Conservation (phyloP, 2,329 filamentous ascomycete genomes). For the Trichothecium roseum region DNA sequence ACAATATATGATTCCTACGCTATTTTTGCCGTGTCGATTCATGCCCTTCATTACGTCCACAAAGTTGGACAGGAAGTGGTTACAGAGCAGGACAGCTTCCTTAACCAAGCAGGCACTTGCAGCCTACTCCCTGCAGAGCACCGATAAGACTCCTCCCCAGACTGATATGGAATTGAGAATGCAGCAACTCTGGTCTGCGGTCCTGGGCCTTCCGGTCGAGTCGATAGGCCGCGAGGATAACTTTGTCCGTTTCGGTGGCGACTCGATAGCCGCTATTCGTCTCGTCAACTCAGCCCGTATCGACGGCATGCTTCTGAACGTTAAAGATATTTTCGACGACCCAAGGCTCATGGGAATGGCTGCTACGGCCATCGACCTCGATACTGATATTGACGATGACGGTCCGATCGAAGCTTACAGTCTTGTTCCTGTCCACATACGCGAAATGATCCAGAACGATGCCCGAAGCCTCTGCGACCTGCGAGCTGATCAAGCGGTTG, state of each 20-base stretch:
- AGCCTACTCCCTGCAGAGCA: not conserved
- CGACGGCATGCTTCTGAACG: slow-evolving; percentile 21
- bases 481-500: no score
- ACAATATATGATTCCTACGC: slow-evolving; percentile 10
- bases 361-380: not conserved
- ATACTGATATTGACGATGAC: no score
- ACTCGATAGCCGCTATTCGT: slow-evolving; percentile 19
- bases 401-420: no score
- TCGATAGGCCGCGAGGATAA: slow-evolving; percentile 19
- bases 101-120: not conserved
- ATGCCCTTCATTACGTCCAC: slow-evolving; percentile 7
- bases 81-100: slow-evolving; percentile 1
- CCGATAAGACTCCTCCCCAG: slow-evolving; percentile 1
- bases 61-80: slow-evolving; percentile 7
- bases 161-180: slow-evolving; percentile 23
- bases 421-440: no score
- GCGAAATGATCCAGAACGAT: no score
- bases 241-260: slow-evolving; percentile 18
- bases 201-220: slow-evolving; percentile 24
- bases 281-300: slow-evolving; percentile 4
- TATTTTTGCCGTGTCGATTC: slow-evolving; percentile 7
- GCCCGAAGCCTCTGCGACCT: no score
- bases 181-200: slow-evolving; percentile 34
- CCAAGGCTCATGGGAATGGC: not conserved
- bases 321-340: slow-evolving; percentile 24